Evolutionary conservation across 1,139 yeast genomes (phyloP).

Genomic region (Schwanniomyces etchellsii): DNA sequence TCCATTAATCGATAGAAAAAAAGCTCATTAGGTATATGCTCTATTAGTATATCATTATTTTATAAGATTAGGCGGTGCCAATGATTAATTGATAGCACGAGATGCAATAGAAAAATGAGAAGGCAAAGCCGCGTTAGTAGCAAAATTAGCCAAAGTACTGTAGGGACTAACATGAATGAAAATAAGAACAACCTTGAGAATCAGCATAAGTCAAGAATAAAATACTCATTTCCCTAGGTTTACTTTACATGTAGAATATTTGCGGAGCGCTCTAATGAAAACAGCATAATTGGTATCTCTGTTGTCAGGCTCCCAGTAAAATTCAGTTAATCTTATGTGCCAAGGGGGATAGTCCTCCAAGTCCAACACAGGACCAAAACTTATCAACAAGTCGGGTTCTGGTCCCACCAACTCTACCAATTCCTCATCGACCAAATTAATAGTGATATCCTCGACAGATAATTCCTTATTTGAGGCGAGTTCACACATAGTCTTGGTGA

Average conservation of each 20-base stretch:
- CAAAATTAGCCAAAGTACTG: too few relatives aligned
- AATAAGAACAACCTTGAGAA: too few relatives aligned
- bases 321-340: slow-evolving; percentile 88
- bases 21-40: too few relatives aligned
- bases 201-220: too few relatives aligned
- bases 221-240: slow-evolving; percentile 69
- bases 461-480: slow-evolving; percentile 61
- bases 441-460: slow-evolving; percentile 61
- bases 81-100: too few relatives aligned
- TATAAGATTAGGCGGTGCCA: too few relatives aligned
- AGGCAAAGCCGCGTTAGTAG: too few relatives aligned
- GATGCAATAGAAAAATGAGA: too few relatives aligned
- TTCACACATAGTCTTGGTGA: slow-evolving; percentile 82
- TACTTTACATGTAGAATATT: slow-evolving; percentile 73
- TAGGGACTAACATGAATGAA: too few relatives aligned
- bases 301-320: slow-evolving; percentile 87
- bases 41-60: too few relatives aligned
- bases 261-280: slow-evolving; percentile 76
- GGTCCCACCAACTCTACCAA: slow-evolving; percentile 70
- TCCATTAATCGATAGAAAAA: too few relatives aligned
- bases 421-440: slow-evolving; percentile 71
- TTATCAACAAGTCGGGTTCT: slow-evolving; percentile 84
- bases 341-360: slow-evolving; percentile 97
- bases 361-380: slow-evolving; percentile 82
- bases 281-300: slow-evolving; percentile 77